These are phyloP conservation scores for Carpinus fangiana DNA, from an alignment of 306 rosid genomes.

Conservation along the genomic window DNA sequence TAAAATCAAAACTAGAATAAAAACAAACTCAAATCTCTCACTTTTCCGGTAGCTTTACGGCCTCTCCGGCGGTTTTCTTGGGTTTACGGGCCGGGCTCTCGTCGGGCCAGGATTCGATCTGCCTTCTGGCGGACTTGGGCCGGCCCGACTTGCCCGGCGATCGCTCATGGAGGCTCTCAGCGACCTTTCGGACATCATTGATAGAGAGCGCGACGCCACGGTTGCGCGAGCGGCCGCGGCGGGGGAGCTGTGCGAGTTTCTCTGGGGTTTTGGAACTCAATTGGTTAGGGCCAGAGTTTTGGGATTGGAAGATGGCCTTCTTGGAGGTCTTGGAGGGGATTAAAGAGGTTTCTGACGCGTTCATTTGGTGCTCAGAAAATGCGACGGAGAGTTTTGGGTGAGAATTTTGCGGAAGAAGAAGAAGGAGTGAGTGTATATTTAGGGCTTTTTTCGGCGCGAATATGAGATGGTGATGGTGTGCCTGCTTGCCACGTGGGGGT, in stretches of 20 bases:
- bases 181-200: slow-evolving; percentile 42
- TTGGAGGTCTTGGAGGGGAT: slow-evolving; percentile 30
- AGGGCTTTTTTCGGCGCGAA: too few relatives aligned
- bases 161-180: slow-evolving; percentile 36
- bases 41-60: slow-evolving; percentile 53
- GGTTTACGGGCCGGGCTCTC: slow-evolving; percentile 14
- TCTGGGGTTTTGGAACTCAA: slow-evolving; percentile 43
- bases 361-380: slow-evolving; percentile 21
- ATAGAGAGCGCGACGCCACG: slow-evolving; percentile 49
- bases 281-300: slow-evolving; percentile 1
- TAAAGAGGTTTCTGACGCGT: slow-evolving; percentile 27
- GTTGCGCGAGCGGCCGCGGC: slow-evolving; percentile 40
- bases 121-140: slow-evolving; percentile 39
- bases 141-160: slow-evolving; percentile 18
- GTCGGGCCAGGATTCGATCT: slow-evolving; percentile 28
- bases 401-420: too few relatives aligned
- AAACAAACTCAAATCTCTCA: slow-evolving; percentile 11
- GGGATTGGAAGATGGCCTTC: slow-evolving; percentile 18
- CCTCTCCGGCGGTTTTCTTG: background rate
- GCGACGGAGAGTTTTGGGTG: too few relatives aligned
- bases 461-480: too few relatives aligned
- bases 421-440: too few relatives aligned
- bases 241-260: slow-evolving; percentile 29
- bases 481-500: too few relatives aligned
- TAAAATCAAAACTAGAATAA: background rate